Percentiles rank a stretch among this genome's conserved stretches.
phyloP scores from a whole-genome alignment of 306 rosid genomes.

The Cucurbita moschata region DNA sequence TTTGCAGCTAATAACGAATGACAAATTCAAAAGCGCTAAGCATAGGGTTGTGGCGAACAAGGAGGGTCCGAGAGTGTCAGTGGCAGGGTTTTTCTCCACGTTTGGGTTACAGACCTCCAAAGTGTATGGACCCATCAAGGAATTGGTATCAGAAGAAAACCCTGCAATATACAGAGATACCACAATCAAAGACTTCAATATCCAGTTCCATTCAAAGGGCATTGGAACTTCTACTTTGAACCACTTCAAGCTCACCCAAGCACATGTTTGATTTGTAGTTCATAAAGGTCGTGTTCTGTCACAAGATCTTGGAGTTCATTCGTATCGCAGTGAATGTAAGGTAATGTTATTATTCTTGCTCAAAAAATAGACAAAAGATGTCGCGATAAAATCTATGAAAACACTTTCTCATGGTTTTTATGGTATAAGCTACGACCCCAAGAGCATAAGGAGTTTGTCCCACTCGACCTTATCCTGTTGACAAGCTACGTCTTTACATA shows the following conservation, averaged over 20 bases:
- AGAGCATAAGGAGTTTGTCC: too few relatives aligned
- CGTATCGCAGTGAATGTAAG: too few relatives aligned
- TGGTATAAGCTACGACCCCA: too few relatives aligned
- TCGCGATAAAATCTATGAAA: too few relatives aligned
- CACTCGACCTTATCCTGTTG: too few relatives aligned
- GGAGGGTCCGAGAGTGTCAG: conserved; percentile 3
- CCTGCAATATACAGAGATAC: conserved; percentile 1
- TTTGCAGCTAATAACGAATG: conserved; percentile 15
- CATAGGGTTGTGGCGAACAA: conserved; percentile 13
- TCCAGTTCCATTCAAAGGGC: neutral
- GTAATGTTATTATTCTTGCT: too few relatives aligned
- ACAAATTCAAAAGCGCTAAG: neutral
- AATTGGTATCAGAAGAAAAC: conserved; percentile 2
- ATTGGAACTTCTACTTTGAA: neutral
- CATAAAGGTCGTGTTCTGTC: neutral
- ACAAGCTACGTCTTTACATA: too few relatives aligned
- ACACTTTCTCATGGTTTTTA: too few relatives aligned
- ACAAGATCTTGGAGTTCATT: too few relatives aligned
- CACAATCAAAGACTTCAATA: neutral
- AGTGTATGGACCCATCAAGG: conserved; percentile 28
- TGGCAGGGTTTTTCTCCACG: neutral
- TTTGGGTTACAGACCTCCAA: neutral
- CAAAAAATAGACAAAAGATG: too few relatives aligned
- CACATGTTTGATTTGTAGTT: neutral
- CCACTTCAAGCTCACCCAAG: neutral